Evolutionary conservation across 1,139 yeast species (phyloP).

Genomic region (Petasospora fabianii): DNA sequence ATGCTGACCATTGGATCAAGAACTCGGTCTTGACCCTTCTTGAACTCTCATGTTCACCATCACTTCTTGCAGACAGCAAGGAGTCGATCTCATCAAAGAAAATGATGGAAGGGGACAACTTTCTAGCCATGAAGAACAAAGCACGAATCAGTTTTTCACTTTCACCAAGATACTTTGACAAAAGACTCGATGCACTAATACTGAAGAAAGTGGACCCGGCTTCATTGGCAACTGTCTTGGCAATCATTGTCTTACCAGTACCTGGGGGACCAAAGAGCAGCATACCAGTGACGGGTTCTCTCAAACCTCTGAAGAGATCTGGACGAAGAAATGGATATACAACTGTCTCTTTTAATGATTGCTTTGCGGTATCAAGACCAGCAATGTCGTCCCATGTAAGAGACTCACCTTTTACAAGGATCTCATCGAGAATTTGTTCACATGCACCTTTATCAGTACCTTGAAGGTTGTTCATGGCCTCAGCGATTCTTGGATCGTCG

Average conservation of each 20-base stretch:
- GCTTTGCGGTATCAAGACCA: conserved; percentile 54
- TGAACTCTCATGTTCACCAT: conserved; percentile 46
- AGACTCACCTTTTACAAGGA: conserved; percentile 54
- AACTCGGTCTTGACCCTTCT: conserved; percentile 62
- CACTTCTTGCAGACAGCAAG: conserved; percentile 47
- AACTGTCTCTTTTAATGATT: conserved; percentile 59
- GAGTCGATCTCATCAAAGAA: conserved; percentile 65
- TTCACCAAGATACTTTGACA: conserved; percentile 62
- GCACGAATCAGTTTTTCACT: conserved; percentile 61
- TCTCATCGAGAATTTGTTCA: conserved; percentile 41
- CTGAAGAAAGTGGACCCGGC: conserved; percentile 62
- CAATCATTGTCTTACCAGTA: conserved; percentile 52
- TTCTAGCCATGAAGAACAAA: conserved; percentile 51
- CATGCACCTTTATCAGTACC: conserved; percentile 46
- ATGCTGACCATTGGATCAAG: conserved; percentile 62
- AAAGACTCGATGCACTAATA: conserved; percentile 56
- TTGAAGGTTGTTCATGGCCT: conserved; percentile 25
- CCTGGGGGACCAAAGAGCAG: conserved; percentile 60
- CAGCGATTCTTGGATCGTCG: conserved; percentile 20
- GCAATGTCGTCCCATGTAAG: conserved; percentile 64
- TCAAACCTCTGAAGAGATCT: conserved; percentile 54
- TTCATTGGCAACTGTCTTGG: conserved; percentile 65
- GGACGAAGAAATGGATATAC: conserved; percentile 66
- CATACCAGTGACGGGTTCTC: conserved; percentile 66
- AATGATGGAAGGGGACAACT: conserved; percentile 41